A percentile compares a stretch with the other conserved stretches of the same genome.
Conservation (phyloP, 2,329 filamentous ascomycete species). For the Claviceps capensis region DNA sequence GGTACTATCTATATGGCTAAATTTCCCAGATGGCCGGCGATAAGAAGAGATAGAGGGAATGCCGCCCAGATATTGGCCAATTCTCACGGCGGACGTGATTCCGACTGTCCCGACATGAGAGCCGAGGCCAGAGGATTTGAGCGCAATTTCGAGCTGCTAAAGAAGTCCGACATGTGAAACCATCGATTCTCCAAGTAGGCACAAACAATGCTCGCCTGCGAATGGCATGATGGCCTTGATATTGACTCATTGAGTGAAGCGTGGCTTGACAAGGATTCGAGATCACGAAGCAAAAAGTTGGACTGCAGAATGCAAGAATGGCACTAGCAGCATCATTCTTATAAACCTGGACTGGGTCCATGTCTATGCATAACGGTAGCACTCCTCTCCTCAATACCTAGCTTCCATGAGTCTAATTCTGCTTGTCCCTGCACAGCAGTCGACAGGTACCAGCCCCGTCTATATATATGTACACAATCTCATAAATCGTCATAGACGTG, state of each 20-base stretch:
- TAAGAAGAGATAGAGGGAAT: background rate
- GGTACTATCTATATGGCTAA: background rate
- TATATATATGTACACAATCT: background rate
- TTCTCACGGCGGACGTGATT: background rate
- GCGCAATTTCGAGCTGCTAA: background rate
- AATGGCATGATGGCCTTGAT: background rate
- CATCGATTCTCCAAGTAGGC: background rate
- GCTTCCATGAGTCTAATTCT: too few relatives aligned
- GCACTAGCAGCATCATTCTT: background rate
- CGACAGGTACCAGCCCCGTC: background rate
- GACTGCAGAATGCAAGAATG: background rate
- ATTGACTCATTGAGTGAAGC: slow-evolving; percentile 15
- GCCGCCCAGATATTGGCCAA: background rate
- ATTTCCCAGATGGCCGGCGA: background rate
- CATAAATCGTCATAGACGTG: background rate
- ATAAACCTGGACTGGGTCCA: background rate
- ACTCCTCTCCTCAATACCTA: background rate
- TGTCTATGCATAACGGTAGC: background rate
- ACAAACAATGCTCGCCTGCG: background rate
- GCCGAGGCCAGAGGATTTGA: background rate
- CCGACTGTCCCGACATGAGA: background rate
- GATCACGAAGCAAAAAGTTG: too few relatives aligned
- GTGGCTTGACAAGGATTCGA: too few relatives aligned
- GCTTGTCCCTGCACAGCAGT: background rate
- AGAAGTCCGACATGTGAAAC: background rate